Evolutionary conservation across 305 asterid species (phyloP), one percentile per base, ranked within the genome.

Genomic region (Fraxinus dipetala): DNA sequence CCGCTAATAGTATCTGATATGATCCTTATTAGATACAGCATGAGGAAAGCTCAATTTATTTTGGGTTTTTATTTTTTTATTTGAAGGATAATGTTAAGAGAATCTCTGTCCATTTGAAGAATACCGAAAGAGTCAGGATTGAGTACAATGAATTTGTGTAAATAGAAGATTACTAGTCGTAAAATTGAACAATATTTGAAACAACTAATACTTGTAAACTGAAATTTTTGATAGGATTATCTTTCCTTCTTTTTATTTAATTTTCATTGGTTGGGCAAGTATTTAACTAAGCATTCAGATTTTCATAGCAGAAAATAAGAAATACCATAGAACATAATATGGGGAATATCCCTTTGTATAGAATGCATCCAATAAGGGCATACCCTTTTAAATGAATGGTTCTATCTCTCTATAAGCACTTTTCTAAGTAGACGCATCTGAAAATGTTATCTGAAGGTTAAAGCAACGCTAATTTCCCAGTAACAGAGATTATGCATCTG

Each of bases 371-470:
- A 11, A 5, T 30, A 4, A 35, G 14, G 72, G 20, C 75, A 63
- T 10, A 69, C 28, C 75, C 22, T 30, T 69, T 40, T 22, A 13
- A 14, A 28, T 24, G 32, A 61, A 18, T 8, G 36, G 36, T 28
- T 28, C 18, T 30, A 3, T 11, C 8, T 67, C 0, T 67, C 73
- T 26, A 10, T 13, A 11, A 28, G 73, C 73, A 67, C 73, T 28
- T 26, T 69, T 69, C 65, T 4, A 31, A 20, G 24, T 30, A 10
- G 11, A 28, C 40, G 5, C 40, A 13, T 69, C 40, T 28, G 40
- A 69, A 69, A 69, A 69, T 69, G 35, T 69, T 30, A 69, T 69
- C 75, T 69, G 73, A 65, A 65, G 35, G 73, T 65, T 65, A 26
- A 65, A 9, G 36, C 35, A 65, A 26, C 1, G 4, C 38, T 14